These are phyloP conservation scores for Thalassiosira mediterranea DNA, from an alignment of 352 stramenopile genomes.

Conservation along the genomic window DNA sequence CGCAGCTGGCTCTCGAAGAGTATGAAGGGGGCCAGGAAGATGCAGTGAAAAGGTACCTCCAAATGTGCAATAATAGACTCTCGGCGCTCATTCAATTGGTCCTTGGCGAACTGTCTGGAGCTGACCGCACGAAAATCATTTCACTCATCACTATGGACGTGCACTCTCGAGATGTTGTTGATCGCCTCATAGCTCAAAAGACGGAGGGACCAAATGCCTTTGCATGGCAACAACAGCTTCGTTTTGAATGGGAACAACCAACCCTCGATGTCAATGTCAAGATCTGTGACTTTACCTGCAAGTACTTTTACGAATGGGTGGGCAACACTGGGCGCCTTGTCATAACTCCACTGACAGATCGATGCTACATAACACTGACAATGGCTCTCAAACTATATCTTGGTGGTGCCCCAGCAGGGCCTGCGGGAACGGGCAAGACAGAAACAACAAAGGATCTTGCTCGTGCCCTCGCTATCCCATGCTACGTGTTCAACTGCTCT, in stretches of 20 bases:
- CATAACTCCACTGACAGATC: slow-evolving; percentile 95
- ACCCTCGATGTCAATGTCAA: slow-evolving; percentile 95
- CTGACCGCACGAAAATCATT: slow-evolving; percentile 92
- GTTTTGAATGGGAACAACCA: slow-evolving; percentile 93
- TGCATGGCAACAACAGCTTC: slow-evolving; percentile 94
- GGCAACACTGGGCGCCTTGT: slow-evolving; percentile 94
- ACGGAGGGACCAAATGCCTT: slow-evolving; percentile 90
- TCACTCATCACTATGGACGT: slow-evolving; percentile 97
- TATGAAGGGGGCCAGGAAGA: slow-evolving; percentile 94
- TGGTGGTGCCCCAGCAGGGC: slow-evolving; percentile 92
- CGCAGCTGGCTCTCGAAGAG: slow-evolving; percentile 92
- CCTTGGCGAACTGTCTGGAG: slow-evolving; percentile 85
- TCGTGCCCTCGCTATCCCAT: slow-evolving; percentile 89
- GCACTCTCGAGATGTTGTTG: slow-evolving; percentile 93
- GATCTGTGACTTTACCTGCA: slow-evolving; percentile 95
- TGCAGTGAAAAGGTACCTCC: slow-evolving; percentile 93
- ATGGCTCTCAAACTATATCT: slow-evolving; percentile 95
- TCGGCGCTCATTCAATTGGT: slow-evolving; percentile 93
- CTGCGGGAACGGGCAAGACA: slow-evolving; percentile 93
- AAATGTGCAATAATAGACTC: slow-evolving; percentile 89
- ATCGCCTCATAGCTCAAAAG: slow-evolving; percentile 91
- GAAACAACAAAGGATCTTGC: slow-evolving; percentile 94
- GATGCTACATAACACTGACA: slow-evolving; percentile 96
- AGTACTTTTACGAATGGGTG: slow-evolving; percentile 97
- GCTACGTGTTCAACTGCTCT: slow-evolving; percentile 95